Conservation (phyloP, 192 early-diverging fungal genomes). For the Backusella australiensis region DNA sequence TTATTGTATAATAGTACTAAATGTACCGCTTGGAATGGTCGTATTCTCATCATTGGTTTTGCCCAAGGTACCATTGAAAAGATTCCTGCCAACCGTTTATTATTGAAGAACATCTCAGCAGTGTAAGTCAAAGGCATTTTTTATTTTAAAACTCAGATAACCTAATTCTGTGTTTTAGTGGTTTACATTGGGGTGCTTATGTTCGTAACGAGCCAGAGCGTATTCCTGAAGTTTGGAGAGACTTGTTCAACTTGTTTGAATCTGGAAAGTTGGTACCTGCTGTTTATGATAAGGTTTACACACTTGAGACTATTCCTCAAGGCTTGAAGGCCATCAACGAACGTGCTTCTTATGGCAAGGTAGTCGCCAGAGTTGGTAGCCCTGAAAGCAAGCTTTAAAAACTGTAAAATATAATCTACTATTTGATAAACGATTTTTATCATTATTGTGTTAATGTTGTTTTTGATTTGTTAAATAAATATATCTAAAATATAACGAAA, state of each 20-base stretch:
- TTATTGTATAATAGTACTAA: slow-evolving; percentile 18
- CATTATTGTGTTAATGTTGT: background rate
- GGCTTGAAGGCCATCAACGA: slow-evolving; percentile 68
- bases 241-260: slow-evolving; percentile 57
- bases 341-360: slow-evolving; percentile 78
- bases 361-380: slow-evolving; percentile 46
- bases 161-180: slow-evolving; percentile 21
- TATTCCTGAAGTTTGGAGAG: slow-evolving; percentile 67
- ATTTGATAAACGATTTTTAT: background rate
- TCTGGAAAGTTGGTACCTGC: slow-evolving; percentile 54
- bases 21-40: slow-evolving; percentile 76
- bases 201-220: slow-evolving; percentile 50
- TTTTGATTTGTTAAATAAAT: background rate
- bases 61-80: slow-evolving; percentile 76
- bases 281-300: slow-evolving; percentile 61
- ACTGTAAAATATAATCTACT: background rate
- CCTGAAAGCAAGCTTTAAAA: slow-evolving; percentile 28
- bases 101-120: slow-evolving; percentile 78
- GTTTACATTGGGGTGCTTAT: slow-evolving; percentile 78
- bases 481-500: no score
- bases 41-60: slow-evolving; percentile 83
- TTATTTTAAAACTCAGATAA: background rate
- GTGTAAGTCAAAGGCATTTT: slow-evolving; percentile 28
- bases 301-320: slow-evolving; percentile 57
- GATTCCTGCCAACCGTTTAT: slow-evolving; percentile 69